Evolutionary conservation across 208 protist species (phyloP), one percentile per base, ranked within the genome.

Genomic region (Phytomonas francai): DNA sequence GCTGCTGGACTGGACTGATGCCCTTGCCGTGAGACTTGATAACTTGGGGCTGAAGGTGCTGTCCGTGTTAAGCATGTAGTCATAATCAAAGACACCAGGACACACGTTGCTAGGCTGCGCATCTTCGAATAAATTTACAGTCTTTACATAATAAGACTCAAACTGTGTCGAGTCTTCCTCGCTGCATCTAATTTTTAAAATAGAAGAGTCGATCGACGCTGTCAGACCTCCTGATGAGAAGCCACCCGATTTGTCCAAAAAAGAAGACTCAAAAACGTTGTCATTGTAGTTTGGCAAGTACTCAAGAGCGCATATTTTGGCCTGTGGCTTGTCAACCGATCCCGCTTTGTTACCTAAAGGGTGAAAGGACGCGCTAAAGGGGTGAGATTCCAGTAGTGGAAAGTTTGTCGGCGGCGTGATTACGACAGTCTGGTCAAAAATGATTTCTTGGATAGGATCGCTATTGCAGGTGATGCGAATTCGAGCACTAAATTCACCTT

Each of bases 21-120:
- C 76, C 29, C 76, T 67, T 29, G 51, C 56, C 5, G 67, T 60
- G 34, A 84, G 61, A 63, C 59, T 84, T 36, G 63, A 45, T 7
- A 64, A 30, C 60, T 68, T 60, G 30, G 77, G 49, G 6, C 68
- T 71, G 61, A 84, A 73, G 22, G 60, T 45, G 34, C 75, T 74
- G 33, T 86, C 74, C 27, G 70, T 63, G 71, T 74, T 86, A 45
- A 77, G 75, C 51, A 65, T 63, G 30, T 77, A 65, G 7, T 66
- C 65, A 70, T 79, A 86, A 27, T 70, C 8, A 73, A 76, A 86
- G 51, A 70, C 60, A 33, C 81, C 81, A 16, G 77, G 74, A 59
- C 81, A 86, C 12, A 27, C 31, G 27, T n/a, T 19, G 27, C 29
- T 25, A 9, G 73, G 74, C 11, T 59, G 34, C 16, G 39, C 33